Evolutionary conservation across 2,329 filamentous ascomycete genomes (phyloP).

Genomic region (Xylariaceae sp.): DNA sequence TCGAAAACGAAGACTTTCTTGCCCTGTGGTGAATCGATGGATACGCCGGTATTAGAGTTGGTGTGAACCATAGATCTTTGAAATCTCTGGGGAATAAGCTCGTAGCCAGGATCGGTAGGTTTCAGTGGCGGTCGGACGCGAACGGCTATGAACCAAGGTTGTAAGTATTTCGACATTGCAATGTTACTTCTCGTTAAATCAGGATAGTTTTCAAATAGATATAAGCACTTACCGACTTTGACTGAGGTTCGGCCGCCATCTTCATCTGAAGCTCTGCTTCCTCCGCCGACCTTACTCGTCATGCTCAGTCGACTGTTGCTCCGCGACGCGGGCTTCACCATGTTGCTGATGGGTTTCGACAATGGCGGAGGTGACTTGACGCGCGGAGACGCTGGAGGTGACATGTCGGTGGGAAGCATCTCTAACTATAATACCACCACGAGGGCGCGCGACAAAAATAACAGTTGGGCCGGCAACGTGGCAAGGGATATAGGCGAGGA

Average conservation of each 20-base stretch:
- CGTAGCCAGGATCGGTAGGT: slow-evolving; percentile 82
- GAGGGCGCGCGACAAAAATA: neutral
- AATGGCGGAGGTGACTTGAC: slow-evolving; percentile 42
- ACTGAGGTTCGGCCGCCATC: slow-evolving; percentile 79
- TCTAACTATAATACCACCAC: slow-evolving; percentile 12
- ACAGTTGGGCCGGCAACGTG: slow-evolving; percentile 3
- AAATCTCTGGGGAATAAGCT: slow-evolving; percentile 93
- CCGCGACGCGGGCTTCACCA: slow-evolving; percentile 67
- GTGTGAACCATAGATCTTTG: slow-evolving; percentile 90
- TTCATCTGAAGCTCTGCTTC: slow-evolving; percentile 84
- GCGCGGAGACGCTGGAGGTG: slow-evolving; percentile 64
- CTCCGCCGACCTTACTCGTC: slow-evolving; percentile 68
- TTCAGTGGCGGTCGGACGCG: slow-evolving; percentile 85
- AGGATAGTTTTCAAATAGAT: no score
- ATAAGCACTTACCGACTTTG: slow-evolving; percentile 86
- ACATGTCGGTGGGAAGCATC: slow-evolving; percentile 45
- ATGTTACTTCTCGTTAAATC: no score
- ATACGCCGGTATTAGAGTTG: slow-evolving; percentile 76
- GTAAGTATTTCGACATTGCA: slow-evolving; percentile 11
- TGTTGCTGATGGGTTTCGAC: slow-evolving; percentile 72
- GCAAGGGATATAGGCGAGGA: slow-evolving; percentile 4
- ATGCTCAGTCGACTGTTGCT: slow-evolving; percentile 85
- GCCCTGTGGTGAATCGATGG: slow-evolving; percentile 87
- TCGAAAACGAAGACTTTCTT: slow-evolving; percentile 97
- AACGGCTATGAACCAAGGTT: slow-evolving; percentile 60